Conservation (phyloP, 495 filamentous ascomycete species). For the Penicillium roqueforti region DNA sequence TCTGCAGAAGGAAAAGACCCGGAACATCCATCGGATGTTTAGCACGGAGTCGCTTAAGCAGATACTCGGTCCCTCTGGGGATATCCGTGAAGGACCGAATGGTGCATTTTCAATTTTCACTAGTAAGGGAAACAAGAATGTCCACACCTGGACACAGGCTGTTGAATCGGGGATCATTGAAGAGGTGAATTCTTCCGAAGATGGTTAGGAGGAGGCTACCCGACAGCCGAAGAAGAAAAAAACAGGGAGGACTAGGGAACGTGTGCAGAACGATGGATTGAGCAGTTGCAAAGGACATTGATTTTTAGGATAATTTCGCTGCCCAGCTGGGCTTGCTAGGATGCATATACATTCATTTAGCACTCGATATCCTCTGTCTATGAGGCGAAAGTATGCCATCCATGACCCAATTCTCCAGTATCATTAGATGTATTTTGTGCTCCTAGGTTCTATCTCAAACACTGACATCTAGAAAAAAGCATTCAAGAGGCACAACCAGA, state of each 20-base stretch:
- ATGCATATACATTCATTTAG: too few relatives aligned
- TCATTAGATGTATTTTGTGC: too few relatives aligned
- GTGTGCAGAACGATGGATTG: not conserved
- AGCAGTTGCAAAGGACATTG: not conserved
- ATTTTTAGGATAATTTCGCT: not conserved
- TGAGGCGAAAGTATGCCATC: too few relatives aligned
- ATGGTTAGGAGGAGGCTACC: not conserved
- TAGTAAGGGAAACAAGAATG: not conserved
- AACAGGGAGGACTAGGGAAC: not conserved
- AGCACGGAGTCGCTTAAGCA: not conserved
- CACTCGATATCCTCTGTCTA: too few relatives aligned
- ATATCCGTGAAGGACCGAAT: not conserved
- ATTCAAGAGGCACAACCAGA: too few relatives aligned
- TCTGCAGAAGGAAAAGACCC: slow-evolving; percentile 21
- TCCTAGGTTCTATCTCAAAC: too few relatives aligned
- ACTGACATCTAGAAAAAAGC: too few relatives aligned
- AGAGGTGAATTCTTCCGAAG: not conserved
- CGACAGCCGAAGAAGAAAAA: too few relatives aligned
- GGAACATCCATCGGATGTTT: not conserved
- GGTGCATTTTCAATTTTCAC: not conserved
- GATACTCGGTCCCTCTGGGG: not conserved
- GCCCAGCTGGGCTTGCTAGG: too few relatives aligned
- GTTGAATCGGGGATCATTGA: not conserved
- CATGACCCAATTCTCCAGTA: too few relatives aligned
- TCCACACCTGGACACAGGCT: not conserved